Base-by-base conservation (phyloP, 129 eudicot genomes). In the Flaveria linearis region DNA sequence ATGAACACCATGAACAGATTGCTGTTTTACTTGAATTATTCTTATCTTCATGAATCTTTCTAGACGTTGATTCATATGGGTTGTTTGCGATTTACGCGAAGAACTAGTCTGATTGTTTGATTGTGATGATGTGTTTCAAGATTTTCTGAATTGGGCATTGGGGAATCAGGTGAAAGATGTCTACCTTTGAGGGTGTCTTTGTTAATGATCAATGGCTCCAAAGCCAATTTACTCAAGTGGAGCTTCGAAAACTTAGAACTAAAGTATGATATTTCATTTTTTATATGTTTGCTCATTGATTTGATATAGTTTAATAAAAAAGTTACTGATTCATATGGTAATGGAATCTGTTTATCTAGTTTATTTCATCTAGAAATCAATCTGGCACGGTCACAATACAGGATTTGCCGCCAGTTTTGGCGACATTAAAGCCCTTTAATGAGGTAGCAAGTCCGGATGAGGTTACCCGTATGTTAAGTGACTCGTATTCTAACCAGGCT, bases 181-280 rank as follows among this genome's bases (percentile, higher is more conserved):
- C 96, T 64, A 81, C 84, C 20, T 86, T 70, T 56, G 85, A 62
- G 75, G 96, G 92, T 69, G 83, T 87, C 56, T 30, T 86, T 22
- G 87, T 90, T 72, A 81, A 85, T 83, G 96, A 90, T 83, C 89
- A 84, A 81, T 76, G 81, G 86, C 89, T 90, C 71, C 92, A 90
- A 63, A 83, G 87, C 86, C 96, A 90, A 81, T 90, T 87, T 66
- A 87, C 96, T 18, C 88, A 85, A 83, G 88, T 79, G 75, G 96
- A 90, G 84, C 92, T 90, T 67, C 85, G 90, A 14, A 74, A 81
- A 81, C 92, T 90, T 81, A 85, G 84, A 72, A 76, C 96, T 30
- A 81, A 81, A 84, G 96, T 87, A 85, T 81, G n/a, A 43, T 22
- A 20, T 74, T 63, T 63, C 22, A 30, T 63, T 39, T 58, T 12